Percentiles rank a stretch among this genome's conserved stretches.
Evolutionary conservation across 345 rosid species (phyloP).

Genomic region (Anastatica hierochuntica): DNA sequence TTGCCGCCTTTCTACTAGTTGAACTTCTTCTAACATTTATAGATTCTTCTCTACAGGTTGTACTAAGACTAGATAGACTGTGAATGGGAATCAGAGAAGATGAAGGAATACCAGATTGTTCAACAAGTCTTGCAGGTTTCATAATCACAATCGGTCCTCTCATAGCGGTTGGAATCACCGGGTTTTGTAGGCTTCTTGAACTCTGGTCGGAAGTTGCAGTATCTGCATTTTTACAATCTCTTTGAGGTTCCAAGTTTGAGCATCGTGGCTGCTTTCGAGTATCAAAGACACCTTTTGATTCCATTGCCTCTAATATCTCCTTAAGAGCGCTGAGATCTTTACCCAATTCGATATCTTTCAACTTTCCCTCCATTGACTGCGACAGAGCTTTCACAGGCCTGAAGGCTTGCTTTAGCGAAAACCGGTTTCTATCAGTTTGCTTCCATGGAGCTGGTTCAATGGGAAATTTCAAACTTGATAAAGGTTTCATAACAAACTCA

Average conservation of each 20-base stretch:
- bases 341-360: constrained; percentile 66
- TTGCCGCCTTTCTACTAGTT: constrained; percentile 24
- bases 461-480: constrained; percentile 52
- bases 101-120: constrained; percentile 42
- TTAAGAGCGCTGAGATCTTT: constrained; percentile 74
- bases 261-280: constrained; percentile 44
- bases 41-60: constrained; percentile 26
- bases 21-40: constrained; percentile 29
- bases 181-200: constrained; percentile 1
- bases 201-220: constrained; percentile 29
- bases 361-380: constrained; percentile 49
- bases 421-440: constrained; percentile 44
- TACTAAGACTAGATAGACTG: constrained; percentile 34
- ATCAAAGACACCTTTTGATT: constrained; percentile 56
- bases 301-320: constrained; percentile 69
- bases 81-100: constrained; percentile 48
- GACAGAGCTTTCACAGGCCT: constrained; percentile 31
- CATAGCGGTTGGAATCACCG: not conserved
- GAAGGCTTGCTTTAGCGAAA: constrained; percentile 35
- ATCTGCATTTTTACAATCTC: constrained; percentile 30
- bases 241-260: constrained; percentile 35
- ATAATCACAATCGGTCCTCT: constrained; percentile 70
- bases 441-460: constrained; percentile 91
- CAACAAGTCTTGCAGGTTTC: constrained; percentile 81
- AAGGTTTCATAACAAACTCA: constrained; percentile 68